Conservation (phyloP, 2,329 filamentous ascomycete genomes). For the Neophaeococcomyces mojaviensis region DNA sequence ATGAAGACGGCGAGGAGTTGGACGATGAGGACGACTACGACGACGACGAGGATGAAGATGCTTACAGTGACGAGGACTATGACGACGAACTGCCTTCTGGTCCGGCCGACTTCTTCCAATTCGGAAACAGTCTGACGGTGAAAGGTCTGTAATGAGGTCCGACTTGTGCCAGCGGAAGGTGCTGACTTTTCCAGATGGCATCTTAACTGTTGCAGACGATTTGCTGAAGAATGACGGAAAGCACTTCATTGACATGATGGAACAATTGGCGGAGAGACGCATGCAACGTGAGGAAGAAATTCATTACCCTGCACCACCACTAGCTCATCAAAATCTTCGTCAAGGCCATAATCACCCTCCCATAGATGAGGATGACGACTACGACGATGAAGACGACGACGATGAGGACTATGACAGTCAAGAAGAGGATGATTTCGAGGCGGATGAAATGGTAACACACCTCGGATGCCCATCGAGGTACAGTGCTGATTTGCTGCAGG, state of each 20-base stretch:
- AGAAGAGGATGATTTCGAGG: constrained; percentile 58
- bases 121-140: constrained; percentile 93
- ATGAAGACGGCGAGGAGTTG: constrained; percentile 48
- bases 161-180: background rate
- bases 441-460: constrained; percentile 53
- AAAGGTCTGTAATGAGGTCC: constrained; percentile 52
- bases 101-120: constrained; percentile 86
- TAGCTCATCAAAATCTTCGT: constrained; percentile 52
- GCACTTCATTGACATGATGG: constrained; percentile 99
- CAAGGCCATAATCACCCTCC: constrained; percentile 66
- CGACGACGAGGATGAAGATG: constrained; percentile 63
- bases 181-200: constrained; percentile 58
- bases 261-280: constrained; percentile 90
- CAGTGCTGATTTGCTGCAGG: constrained; percentile 51
- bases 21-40: constrained; percentile 49
- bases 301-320: constrained; percentile 56
- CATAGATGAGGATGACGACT: constrained; percentile 67
- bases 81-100: constrained; percentile 58
- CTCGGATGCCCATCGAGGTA: constrained; percentile 10
- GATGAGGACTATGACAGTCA: constrained; percentile 56
- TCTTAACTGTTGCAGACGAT: constrained; percentile 97
- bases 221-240: constrained; percentile 97
- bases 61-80: constrained; percentile 58
- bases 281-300: constrained; percentile 96
- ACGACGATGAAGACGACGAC: constrained; percentile 76